A percentile compares a stretch with the other conserved stretches of the same genome.
Evolutionary conservation across 75 land plant genomes (phyloP).

Genomic region (Sequoiadendron giganteum): DNA sequence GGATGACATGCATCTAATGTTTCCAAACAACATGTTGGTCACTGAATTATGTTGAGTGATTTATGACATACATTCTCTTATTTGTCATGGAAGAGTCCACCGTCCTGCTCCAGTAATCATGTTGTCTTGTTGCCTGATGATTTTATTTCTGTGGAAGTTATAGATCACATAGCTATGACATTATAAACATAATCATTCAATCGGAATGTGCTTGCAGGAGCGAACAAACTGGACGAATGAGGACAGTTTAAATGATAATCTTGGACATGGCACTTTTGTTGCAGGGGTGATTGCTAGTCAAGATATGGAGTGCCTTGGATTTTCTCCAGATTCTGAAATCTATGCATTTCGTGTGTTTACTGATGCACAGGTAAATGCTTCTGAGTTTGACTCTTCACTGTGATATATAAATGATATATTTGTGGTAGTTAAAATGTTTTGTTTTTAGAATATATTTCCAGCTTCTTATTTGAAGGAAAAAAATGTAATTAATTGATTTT

Average conservation of each 20-base stretch:
- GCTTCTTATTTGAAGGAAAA: not conserved
- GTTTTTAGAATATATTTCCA: not conserved
- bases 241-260: slow-evolving; percentile 96
- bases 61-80: not conserved
- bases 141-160: not conserved
- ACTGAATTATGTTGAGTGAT: not conserved
- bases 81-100: not conserved
- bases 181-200: not conserved
- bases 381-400: not conserved
- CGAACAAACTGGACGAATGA: slow-evolving; percentile 99
- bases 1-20: not conserved
- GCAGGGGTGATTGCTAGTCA: slow-evolving; percentile 96
- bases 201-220: slow-evolving; percentile 51
- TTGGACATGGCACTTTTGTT: slow-evolving; percentile 99
- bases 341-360: slow-evolving; percentile 98
- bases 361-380: slow-evolving; percentile 91
- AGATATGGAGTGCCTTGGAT: slow-evolving; percentile 91
- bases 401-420: not conserved
- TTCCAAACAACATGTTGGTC: not conserved
- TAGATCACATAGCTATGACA: slow-evolving; percentile 3
- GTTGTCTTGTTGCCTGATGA: not conserved
- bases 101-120: not conserved
- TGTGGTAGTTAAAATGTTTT: not conserved
- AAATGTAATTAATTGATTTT: not conserved
- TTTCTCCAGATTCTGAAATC: slow-evolving; percentile 98